phyloP scores from a whole-genome alignment of 1,284 basidiomycete species.

The Coniferiporia weirii region DNA sequence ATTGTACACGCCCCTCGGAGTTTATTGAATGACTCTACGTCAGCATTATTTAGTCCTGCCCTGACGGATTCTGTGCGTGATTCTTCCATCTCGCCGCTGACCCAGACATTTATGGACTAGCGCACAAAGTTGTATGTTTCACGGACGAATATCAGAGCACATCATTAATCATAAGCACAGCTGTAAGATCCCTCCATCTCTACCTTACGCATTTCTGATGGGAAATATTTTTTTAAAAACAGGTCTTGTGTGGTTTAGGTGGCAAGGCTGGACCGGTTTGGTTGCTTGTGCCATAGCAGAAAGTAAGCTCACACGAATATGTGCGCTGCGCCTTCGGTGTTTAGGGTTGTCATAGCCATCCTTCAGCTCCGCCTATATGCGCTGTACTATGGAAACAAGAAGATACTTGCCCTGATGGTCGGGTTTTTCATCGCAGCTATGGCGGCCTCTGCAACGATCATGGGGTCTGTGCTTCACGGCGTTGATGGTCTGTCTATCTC shows the following conservation, averaged over 20 bases:
- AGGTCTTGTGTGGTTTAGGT: conserved; percentile 45
- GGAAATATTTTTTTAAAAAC: neutral
- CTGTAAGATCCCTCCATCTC: conserved; percentile 28
- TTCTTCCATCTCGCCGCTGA: neutral
- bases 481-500: conserved; percentile 34
- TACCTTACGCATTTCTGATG: neutral
- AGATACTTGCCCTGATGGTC: conserved; percentile 41
- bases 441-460: conserved; percentile 39
- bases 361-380: conserved; percentile 61
- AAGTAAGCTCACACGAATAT: conserved; percentile 30
- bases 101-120: neutral
- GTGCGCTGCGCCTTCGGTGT: neutral
- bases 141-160: neutral
- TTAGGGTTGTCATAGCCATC: conserved; percentile 35
- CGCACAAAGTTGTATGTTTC: conserved; percentile 8
- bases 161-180: conserved; percentile 20
- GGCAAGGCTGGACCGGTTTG: conserved; percentile 57
- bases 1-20: too few relatives aligned
- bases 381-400: conserved; percentile 48
- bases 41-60: conserved; percentile 31
- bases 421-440: conserved; percentile 36
- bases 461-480: conserved; percentile 36
- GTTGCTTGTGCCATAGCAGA: conserved; percentile 48
- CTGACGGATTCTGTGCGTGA: conserved; percentile 29
- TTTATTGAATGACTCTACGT: neutral